Evolutionary conservation across 2,329 filamentous ascomycete species (phyloP).

Genomic region (Beauveria pseudobassiana): DNA sequence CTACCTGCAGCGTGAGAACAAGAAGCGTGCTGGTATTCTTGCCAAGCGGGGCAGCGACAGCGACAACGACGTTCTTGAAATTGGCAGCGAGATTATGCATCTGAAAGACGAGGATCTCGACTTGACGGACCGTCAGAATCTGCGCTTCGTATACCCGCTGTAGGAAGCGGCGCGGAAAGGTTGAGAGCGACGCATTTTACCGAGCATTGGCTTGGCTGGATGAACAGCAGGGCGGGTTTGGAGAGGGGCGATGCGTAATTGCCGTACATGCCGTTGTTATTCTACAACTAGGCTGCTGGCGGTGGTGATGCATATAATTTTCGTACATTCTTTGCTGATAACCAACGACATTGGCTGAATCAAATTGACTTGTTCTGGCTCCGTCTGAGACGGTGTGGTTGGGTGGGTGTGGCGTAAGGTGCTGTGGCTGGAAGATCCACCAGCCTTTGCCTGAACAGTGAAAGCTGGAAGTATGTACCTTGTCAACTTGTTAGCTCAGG

Average conservation of each 20-base stretch:
- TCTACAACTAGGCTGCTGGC: too few species aligned
- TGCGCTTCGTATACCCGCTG: slow-evolving; percentile 23
- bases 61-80: slow-evolving; percentile 15
- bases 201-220: background rate
- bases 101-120: slow-evolving; percentile 15
- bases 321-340: background rate
- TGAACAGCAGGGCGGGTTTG: background rate
- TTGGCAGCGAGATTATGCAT: slow-evolving; percentile 14
- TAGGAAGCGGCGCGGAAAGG: slow-evolving; percentile 13
- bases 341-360: too few species aligned
- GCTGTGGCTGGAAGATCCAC: too few species aligned
- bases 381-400: background rate
- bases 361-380: background rate
- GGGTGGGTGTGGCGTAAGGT: too few species aligned
- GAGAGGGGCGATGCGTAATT: background rate
- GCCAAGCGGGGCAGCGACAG: slow-evolving; percentile 6
- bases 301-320: background rate
- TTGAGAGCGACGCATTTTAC: background rate
- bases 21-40: slow-evolving; percentile 11
- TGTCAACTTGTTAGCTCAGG: background rate
- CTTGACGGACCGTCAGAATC: slow-evolving; percentile 16
- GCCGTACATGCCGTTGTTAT: too few species aligned
- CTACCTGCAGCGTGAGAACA: slow-evolving; percentile 16
- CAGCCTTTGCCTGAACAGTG: too few species aligned
- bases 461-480: background rate